Conservation (phyloP, 805 yeast genomes). For the Dipodascus geniculatus region DNA sequence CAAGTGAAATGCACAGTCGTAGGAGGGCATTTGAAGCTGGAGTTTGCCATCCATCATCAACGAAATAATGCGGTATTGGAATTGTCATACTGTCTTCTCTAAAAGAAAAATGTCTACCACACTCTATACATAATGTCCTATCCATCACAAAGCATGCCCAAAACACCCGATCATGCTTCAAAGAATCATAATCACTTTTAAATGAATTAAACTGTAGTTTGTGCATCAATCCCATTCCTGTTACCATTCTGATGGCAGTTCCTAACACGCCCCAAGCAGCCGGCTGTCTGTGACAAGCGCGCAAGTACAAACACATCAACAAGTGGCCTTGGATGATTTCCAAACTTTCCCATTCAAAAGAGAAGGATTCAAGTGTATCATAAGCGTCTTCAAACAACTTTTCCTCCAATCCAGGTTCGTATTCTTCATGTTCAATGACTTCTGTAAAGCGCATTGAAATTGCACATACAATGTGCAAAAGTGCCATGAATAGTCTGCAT, state of each 20-base stretch:
- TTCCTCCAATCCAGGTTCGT: conserved; percentile 29
- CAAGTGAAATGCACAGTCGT: conserved; percentile 8
- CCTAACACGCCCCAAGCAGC: conserved; percentile 33
- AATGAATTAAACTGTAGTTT: conserved; percentile 10
- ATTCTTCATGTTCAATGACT: conserved; percentile 18
- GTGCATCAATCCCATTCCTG: conserved; percentile 34
- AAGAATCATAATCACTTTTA: conserved; percentile 24
- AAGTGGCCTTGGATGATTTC: conserved; percentile 44
- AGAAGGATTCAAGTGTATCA: conserved; percentile 28
- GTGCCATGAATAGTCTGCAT: conserved; percentile 37
- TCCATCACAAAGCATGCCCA: conserved; percentile 47
- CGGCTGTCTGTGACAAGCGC: conserved; percentile 35
- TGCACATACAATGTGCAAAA: conserved; percentile 38
- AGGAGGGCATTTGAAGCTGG: conserved; percentile 20
- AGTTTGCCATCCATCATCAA: conserved; percentile 39
- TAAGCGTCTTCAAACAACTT: conserved; percentile 31
- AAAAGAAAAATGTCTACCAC: conserved; percentile 34
- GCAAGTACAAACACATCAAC: conserved; percentile 33
- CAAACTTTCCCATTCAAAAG: conserved; percentile 41
- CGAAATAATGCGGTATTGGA: conserved; percentile 13
- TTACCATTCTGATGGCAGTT: conserved; percentile 32
- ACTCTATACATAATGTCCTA: conserved; percentile 39
- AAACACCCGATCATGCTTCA: conserved; percentile 40
- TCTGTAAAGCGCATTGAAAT: conserved; percentile 42
- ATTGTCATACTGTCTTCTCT: conserved; percentile 27